Percentiles rank a stretch among this genome's conserved stretches.
Conservation (phyloP, 2,329 filamentous ascomycete species). For the Diaporthe humulicola region DNA sequence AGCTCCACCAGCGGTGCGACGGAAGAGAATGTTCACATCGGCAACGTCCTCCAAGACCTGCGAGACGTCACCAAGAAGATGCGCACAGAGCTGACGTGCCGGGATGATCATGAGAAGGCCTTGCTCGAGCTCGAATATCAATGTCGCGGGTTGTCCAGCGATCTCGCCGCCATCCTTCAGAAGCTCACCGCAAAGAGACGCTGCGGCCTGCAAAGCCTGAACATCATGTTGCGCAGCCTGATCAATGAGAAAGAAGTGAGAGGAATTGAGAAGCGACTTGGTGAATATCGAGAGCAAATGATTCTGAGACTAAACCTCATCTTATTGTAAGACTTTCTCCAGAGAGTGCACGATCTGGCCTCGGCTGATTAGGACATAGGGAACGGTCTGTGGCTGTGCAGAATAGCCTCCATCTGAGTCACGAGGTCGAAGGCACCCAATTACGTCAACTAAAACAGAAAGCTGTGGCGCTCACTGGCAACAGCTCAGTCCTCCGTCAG, state of each 20-base stretch:
- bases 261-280: neutral
- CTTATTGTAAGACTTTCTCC: neutral
- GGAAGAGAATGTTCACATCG: neutral
- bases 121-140: neutral
- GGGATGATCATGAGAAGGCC: neutral
- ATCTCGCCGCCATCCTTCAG: neutral
- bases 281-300: neutral
- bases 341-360: no score
- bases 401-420: no score
- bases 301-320: neutral
- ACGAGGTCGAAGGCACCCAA: accelerated
- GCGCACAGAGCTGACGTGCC: accelerated
- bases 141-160: neutral
- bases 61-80: neutral
- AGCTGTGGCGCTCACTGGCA: neutral
- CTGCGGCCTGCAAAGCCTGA: neutral
- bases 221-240: neutral
- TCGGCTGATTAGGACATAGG: neutral
- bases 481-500: neutral
- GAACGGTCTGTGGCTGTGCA: neutral
- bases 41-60: neutral
- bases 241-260: neutral
- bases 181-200: neutral
- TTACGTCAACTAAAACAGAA: neutral
- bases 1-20: neutral